Evolutionary conservation across 1,139 yeast species (phyloP).

Genomic region (Wickerhamomyces sp.): DNA sequence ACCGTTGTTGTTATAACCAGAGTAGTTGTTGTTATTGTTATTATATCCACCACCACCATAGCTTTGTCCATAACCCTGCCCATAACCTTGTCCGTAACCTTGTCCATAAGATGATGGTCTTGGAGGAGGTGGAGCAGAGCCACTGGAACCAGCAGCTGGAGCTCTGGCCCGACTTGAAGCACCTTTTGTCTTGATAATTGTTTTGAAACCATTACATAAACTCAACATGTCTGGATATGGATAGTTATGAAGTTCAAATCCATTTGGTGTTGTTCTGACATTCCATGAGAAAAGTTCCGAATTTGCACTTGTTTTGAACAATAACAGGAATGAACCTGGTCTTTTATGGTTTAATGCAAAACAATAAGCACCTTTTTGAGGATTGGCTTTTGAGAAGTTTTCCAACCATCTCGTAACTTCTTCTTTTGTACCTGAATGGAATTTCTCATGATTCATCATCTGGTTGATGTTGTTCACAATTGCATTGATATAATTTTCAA

Average conservation of each 20-base stretch:
- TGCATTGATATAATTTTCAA: conserved; percentile 82
- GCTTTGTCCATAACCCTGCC: conserved; percentile 1
- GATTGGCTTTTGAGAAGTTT: conserved; percentile 86
- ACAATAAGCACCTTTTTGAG: conserved; percentile 84
- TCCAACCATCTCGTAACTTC: conserved; percentile 87
- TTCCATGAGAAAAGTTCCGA: conserved; percentile 83
- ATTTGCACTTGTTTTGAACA: conserved; percentile 73
- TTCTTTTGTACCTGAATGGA: conserved; percentile 71
- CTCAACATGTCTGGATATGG: conserved; percentile 83
- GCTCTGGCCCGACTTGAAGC: conserved; percentile 3
- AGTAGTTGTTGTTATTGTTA: conserved; percentile 2
- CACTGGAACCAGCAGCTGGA: not conserved
- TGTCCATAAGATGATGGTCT: conserved; percentile 2
- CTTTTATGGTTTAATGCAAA: conserved; percentile 87
- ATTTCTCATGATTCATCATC: conserved; percentile 83
- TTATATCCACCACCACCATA: conserved; percentile 2
- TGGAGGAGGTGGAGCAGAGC: too few species aligned
- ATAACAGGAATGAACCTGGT: conserved; percentile 86
- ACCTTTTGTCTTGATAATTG: conserved; percentile 28
- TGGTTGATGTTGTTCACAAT: conserved; percentile 81
- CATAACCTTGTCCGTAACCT: not conserved
- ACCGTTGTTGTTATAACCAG: not conserved
- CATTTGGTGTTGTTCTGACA: conserved; percentile 82
- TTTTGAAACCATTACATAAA: conserved; percentile 91
- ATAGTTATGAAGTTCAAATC: conserved; percentile 73